Percentiles rank a stretch among this genome's conserved stretches.
phyloP scores from a whole-genome alignment of 2,329 filamentous ascomycete species.

The Remersonia thermophila region DNA sequence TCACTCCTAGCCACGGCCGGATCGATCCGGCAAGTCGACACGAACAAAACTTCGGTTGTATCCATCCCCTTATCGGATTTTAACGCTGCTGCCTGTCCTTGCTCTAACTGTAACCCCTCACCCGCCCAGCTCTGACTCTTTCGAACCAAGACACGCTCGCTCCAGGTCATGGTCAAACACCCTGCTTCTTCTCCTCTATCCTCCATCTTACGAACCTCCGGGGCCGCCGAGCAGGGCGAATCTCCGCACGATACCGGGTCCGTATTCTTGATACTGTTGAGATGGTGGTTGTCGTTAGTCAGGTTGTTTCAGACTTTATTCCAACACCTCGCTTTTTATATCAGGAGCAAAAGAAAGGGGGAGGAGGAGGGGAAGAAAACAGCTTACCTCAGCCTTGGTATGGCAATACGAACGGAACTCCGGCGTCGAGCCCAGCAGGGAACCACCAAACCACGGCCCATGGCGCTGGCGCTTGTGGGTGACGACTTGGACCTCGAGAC shows the following conservation, averaged over 20 bases:
- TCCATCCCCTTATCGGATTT: too few relatives aligned
- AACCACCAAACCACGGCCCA: conserved; percentile 97
- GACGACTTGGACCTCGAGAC: conserved; percentile 92
- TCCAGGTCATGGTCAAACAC: too few relatives aligned
- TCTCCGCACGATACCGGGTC: conserved; percentile 85
- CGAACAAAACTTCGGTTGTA: too few relatives aligned
- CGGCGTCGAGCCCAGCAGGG: conserved; percentile 88
- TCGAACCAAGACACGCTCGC: too few relatives aligned
- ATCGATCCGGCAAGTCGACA: too few relatives aligned
- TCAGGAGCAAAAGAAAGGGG: too few relatives aligned
- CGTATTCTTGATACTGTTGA: conserved; percentile 79
- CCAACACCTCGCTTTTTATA: too few relatives aligned
- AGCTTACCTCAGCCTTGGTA: conserved; percentile 61
- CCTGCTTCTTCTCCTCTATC: conserved; percentile 5
- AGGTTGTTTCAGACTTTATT: neutral
- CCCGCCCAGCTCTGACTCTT: too few relatives aligned
- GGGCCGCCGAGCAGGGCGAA: conserved; percentile 90
- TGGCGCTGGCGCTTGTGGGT: conserved; percentile 95
- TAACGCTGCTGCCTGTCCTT: too few relatives aligned
- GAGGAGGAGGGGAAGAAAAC: neutral
- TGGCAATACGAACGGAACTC: conserved; percentile 99
- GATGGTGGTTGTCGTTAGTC: conserved; percentile 13
- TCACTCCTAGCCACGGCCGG: too few relatives aligned
- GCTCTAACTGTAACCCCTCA: too few relatives aligned
- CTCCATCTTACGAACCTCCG: conserved; percentile 51